Conservation (phyloP, 75 land plant genomes). For the Chamaecyparis obtusa region DNA sequence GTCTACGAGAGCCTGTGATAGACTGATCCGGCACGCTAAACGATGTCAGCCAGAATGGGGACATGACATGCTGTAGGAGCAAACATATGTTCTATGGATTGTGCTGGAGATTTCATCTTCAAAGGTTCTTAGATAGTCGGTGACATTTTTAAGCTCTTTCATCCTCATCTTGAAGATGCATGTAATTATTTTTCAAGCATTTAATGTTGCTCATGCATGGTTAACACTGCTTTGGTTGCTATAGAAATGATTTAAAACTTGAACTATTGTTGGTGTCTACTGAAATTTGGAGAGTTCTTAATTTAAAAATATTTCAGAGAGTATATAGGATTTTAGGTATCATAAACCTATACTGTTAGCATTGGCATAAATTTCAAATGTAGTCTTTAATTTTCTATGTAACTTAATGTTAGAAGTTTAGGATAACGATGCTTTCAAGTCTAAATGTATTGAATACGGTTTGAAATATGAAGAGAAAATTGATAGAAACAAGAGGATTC, state of each 20-base stretch:
- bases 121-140: background rate
- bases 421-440: too few species aligned
- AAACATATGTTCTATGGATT: background rate
- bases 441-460: background rate
- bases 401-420: too few species aligned
- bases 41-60: too few species aligned
- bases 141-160: too few species aligned
- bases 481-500: background rate
- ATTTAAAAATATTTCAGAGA: background rate
- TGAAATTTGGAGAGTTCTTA: background rate
- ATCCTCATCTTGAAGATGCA: background rate
- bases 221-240: background rate
- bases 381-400: background rate
- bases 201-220: background rate
- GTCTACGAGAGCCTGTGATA: too few species aligned
- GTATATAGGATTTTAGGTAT: background rate
- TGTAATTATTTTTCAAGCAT: background rate
- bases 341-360: background rate
- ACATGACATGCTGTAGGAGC: background rate
- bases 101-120: background rate
- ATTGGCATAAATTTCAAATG: background rate
- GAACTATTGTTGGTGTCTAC: background rate
- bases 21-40: too few species aligned
- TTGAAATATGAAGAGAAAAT: background rate
- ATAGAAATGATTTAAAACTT: background rate